Conservation (phyloP, 2,329 filamentous ascomycete species). For the Colletotrichum viniferum region DNA sequence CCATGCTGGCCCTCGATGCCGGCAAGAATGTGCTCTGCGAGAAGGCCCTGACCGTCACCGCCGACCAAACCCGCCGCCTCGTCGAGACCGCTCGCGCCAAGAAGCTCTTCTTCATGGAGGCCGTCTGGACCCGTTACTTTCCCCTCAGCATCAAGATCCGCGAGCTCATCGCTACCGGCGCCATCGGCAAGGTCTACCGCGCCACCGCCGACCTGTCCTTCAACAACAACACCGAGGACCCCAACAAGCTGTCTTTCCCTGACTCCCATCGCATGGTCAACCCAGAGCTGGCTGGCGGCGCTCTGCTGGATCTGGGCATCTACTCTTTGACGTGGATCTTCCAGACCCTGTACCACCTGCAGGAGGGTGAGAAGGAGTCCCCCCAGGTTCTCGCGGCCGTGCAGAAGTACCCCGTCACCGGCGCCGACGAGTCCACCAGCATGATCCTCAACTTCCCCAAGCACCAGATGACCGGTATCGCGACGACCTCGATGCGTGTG, state of each 20-base stretch:
- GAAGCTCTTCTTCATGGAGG: constrained; percentile 81
- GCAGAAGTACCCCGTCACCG: constrained; percentile 70
- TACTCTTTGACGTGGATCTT: constrained; percentile 92
- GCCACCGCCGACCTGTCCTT: constrained; percentile 65
- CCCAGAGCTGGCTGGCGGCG: constrained; percentile 80
- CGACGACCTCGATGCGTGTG: constrained; percentile 68
- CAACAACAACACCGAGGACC: constrained; percentile 61
- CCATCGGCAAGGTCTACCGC: constrained; percentile 66
- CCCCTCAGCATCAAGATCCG: constrained; percentile 79
- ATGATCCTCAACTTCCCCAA: constrained; percentile 78
- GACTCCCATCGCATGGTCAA: constrained; percentile 81
- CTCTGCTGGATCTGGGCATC: constrained; percentile 83
- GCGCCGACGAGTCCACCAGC: constrained; percentile 78
- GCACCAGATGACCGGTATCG: constrained; percentile 73
- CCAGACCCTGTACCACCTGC: constrained; percentile 84
- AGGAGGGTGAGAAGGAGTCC: constrained; percentile 68
- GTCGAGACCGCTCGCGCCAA: constrained; percentile 75
- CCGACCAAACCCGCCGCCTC: constrained; percentile 74
- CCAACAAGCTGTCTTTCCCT: constrained; percentile 61
- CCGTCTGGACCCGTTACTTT: constrained; percentile 90
- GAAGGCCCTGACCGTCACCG: constrained; percentile 88
- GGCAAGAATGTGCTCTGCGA: constrained; percentile 91
- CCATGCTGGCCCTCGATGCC: constrained; percentile 80
- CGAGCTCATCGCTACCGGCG: constrained; percentile 62
- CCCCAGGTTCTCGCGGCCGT: constrained; percentile 74